Evolutionary conservation across 2,329 filamentous ascomycete species (phyloP), one percentile per base, ranked within the genome.

Genomic region (Phoma sp.): DNA sequence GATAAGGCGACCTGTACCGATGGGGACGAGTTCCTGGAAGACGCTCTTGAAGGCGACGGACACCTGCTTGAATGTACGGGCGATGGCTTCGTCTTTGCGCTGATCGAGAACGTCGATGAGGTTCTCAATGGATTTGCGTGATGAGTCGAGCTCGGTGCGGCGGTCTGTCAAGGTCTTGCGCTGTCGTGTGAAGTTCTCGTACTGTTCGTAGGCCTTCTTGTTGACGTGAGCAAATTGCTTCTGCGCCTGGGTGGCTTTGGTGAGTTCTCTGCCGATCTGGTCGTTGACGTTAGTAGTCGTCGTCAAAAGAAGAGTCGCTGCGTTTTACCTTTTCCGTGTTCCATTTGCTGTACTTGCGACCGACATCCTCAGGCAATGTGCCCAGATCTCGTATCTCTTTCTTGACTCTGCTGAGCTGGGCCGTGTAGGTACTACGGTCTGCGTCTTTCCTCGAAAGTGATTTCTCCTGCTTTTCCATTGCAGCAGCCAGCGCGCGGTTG

Each of bases 171-270:
- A 82, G 18, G 89, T 89, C 58, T 96, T 93, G 52, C 96, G 89
- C 76, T 97, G 92, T 43, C 88, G 90, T 7, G 93, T 97, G 74
- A 98, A 99, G 78, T 88, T 96, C 78, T 93, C 96, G 80, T 98
- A 99, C 75, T 99, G 95, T 77, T 99, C 96, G 72, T 98, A 96
- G 0, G 95, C 95, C 78, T 99, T 98, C 80, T 98, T 99, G 84
- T 99, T 99, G 78, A 99, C 93, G 68, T 97, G 92, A 49, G 92
- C 92, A 78, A 95, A 98, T 74, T 97, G 96, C 79, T 98, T 98
- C 48, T 98, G 82, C 0, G 90, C 87, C 65, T 96, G 91, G 60
- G 96, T 96, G 68, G 93, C 92, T 69, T 93, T 96, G 77, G 95
- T 92, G 20, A 98, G 85, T 51, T 88, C 47, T 83, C 82, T 47